phyloP scores from a whole-genome alignment of 352 stramenopile genomes.

The Phytophthora europaea region DNA sequence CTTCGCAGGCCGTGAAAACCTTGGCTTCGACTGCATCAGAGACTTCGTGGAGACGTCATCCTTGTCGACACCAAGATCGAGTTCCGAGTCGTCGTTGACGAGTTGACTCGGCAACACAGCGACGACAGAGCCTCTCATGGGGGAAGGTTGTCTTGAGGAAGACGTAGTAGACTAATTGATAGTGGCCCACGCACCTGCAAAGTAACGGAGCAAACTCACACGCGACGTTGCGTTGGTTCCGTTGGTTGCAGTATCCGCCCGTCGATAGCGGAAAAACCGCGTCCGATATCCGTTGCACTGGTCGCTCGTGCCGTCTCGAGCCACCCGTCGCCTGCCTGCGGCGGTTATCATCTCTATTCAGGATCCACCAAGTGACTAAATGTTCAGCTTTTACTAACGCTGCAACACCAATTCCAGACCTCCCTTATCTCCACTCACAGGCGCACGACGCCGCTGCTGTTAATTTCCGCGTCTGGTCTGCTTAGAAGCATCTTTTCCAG shows the following conservation, averaged over 20 bases:
- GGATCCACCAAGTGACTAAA: background rate
- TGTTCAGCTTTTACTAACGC: background rate
- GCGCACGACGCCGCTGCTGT: background rate
- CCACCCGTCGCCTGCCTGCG: no score
- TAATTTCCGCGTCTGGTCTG: background rate
- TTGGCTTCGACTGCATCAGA: background rate
- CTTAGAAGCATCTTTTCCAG: slow-evolving; percentile 27
- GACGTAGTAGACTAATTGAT: background rate
- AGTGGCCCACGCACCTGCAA: background rate
- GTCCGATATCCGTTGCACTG: background rate
- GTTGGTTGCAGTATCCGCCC: background rate
- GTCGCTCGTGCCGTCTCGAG: background rate
- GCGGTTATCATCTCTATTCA: no score
- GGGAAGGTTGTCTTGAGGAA: background rate
- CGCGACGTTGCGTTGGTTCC: background rate
- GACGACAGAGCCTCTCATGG: background rate
- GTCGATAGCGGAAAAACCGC: background rate
- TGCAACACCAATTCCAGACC: background rate
- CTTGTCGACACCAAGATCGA: background rate
- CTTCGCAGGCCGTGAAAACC: slow-evolving; percentile 4
- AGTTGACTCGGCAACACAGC: background rate
- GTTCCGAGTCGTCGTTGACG: background rate
- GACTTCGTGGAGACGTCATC: background rate
- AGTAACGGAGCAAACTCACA: background rate
- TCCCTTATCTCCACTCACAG: background rate